Base-by-base conservation (phyloP, 352 stramenopile species). In the Plasmopara halstedii region DNA sequence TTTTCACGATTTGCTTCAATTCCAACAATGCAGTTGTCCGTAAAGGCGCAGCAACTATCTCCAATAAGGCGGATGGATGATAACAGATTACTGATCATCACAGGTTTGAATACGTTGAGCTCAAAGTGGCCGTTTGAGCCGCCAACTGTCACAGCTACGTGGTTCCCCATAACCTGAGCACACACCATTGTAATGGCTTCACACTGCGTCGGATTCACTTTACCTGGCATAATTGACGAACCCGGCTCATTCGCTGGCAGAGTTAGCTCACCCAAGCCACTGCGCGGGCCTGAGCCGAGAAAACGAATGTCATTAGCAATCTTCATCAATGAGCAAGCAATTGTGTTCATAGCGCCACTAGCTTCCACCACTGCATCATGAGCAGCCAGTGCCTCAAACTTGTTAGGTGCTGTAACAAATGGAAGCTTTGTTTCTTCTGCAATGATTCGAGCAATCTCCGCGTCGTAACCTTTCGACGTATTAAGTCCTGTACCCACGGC, bases 91-190 rank as follows among this genome's bases (percentile, higher is more conserved):
- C 74, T 78, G 42, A 89, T 88, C 88, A 98, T 98, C 35, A 98
- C 82, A 13, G 95, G 95, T 67, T 98, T 98, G 73, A 98, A 98
- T 25, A 98, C 93, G 63, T 98, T 98, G 17, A 98, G 73, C 68
- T 98, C 92, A 60, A 98, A 98, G 50, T 98, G 92, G 53, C 95
- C 95, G 62, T 98, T 94, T 33, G 83, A 82, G 26, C 93, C 93
- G 44, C 86, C 89, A 13, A 98, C 62, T 1, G 90, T 95, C 53
- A 98, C 86, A 19, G 93, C 72, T 2, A 91, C 79, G 70, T 98
- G 80, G 73, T 98, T 98, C 47, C 95, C 95, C 72, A 99, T 98
- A 11, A 98, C 86, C 55, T 88, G 74, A 37, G 91, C 90, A 58
- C 87, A 97, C 32, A 97, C 92, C 94, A 98, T 98, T 19, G 94